A percentile compares a stretch with the other conserved stretches of the same genome.
phyloP scores from a whole-genome alignment of 495 filamentous ascomycete species.

The Penicillium bialowiezense region DNA sequence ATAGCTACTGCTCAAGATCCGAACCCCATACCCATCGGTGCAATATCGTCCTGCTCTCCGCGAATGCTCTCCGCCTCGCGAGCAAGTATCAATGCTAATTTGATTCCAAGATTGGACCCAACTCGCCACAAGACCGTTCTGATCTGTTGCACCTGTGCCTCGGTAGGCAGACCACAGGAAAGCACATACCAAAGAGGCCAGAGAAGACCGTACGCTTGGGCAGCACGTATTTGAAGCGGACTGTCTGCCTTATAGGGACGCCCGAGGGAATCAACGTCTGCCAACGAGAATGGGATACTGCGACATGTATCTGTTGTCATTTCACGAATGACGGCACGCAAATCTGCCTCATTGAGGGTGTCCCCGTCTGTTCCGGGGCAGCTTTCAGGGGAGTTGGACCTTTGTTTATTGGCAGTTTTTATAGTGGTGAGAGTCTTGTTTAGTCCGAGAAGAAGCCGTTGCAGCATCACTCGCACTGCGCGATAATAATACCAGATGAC shows the following conservation, averaged over 20 bases:
- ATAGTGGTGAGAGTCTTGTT: conserved; percentile 21
- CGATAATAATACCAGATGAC: conserved; percentile 43
- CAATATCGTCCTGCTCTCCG: background rate
- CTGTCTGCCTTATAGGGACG: conserved; percentile 18
- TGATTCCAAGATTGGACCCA: conserved; percentile 37
- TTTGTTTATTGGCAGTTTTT: conserved; percentile 1
- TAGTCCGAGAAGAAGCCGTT: conserved; percentile 30
- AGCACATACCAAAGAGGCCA: conserved; percentile 46
- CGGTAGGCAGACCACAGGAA: conserved; percentile 34
- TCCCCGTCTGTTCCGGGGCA: background rate
- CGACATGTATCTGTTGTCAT: conserved; percentile 40
- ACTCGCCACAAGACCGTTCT: conserved; percentile 24
- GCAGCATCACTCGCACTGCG: conserved; percentile 36
- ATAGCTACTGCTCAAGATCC: too few relatives aligned
- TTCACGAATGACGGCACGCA: conserved; percentile 28
- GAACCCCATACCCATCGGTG: background rate
- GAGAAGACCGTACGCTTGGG: conserved; percentile 35
- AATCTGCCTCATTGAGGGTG: conserved; percentile 8
- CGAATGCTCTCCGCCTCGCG: conserved; percentile 21
- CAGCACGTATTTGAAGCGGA: conserved; percentile 26
- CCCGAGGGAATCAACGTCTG: conserved; percentile 37
- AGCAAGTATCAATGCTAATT: conserved; percentile 35
- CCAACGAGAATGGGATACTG: conserved; percentile 40
- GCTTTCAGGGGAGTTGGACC: background rate
- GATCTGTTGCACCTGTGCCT: conserved; percentile 29